Conservation (phyloP, 768 basidiomycete genomes). For the Boletus edulis region DNA sequence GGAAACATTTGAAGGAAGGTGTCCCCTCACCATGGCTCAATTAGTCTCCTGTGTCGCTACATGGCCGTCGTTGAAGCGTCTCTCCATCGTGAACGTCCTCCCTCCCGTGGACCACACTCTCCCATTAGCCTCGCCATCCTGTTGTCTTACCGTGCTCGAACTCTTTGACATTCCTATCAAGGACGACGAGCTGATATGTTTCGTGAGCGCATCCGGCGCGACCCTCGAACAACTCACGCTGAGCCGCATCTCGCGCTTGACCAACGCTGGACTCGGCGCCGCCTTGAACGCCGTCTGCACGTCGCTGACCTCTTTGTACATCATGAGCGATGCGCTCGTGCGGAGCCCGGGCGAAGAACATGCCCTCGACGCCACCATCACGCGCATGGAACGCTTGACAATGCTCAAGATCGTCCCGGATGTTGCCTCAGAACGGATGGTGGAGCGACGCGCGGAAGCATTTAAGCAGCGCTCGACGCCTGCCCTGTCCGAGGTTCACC, state of each 20-base stretch:
- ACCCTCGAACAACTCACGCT: conserved; percentile 9
- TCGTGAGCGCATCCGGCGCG: conserved; percentile 2
- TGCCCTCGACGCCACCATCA: conserved; percentile 8
- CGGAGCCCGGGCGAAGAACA: not conserved
- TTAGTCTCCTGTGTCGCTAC: conserved; percentile 1
- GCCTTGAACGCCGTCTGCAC: not conserved
- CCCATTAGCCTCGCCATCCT: not conserved
- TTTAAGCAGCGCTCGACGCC: not conserved
- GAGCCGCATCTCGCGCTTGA: not conserved
- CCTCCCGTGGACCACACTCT: not conserved
- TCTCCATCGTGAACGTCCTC: not conserved
- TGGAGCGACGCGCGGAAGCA: conserved; percentile 5
- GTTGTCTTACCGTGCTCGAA: not conserved
- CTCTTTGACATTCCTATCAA: not conserved
- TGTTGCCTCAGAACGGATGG: conserved; percentile 4
- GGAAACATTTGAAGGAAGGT: not conserved
- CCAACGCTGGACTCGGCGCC: conserved; percentile 3
- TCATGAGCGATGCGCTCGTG: not conserved
- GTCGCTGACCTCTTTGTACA: not conserved
- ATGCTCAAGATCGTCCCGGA: not conserved
- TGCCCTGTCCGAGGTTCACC: not conserved
- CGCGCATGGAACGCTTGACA: conserved; percentile 1
- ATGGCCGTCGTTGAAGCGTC: conserved; percentile 9
- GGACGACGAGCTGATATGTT: conserved; percentile 10
- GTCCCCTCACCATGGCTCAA: not conserved